Evolutionary conservation across 2,329 filamentous ascomycete genomes (phyloP), one percentile per base, ranked within the genome.

Genomic region (Colletotrichum siamense): DNA sequence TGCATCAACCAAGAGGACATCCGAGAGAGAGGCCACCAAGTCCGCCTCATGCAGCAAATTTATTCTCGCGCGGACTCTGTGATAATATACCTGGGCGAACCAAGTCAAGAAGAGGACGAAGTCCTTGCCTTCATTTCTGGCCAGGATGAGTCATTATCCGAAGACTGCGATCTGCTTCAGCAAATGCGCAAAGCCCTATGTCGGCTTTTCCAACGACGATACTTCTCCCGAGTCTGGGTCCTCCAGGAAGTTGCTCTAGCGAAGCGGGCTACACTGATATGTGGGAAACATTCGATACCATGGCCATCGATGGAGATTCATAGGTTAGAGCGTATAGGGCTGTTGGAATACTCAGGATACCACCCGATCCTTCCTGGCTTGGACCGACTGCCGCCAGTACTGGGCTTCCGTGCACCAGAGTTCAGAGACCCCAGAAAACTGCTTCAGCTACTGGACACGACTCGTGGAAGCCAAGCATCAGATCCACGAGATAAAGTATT

Each of bases 241-340:
- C 79, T 83, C 12, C 81, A 82, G 32, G 81, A 83, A 65, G 78
- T 83, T 55, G 77, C 76, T 1, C 71, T 77, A 24, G 82, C 82
- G 3, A 61, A 52, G 24, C 52, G 10, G 12, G 69, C 69, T 0
- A 55, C 18, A 12, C 4, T 73, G 28, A 15, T 73, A 0, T 63
- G 69, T 6, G 62, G 62, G 1, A 4, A 24, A 0, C 34, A 52
- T 5, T 32, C 16, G 34, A 30, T 73, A 16, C 52, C 36, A 1
- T 75, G 62, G 73, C 36, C 71, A 1, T 68, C 67, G 9, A 55
- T 81, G 10, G 26, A 36, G 4, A 24, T 36, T 4, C 5, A 13
- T 2, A 10, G 9, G 12, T 52, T 68, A 5, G 8, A 6, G 6
- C 44, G 6, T 0, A 22, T 2, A 7, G 39, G 18, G 7, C 5